These are phyloP conservation scores for Acer saccharum DNA, from an alignment of 345 rosid genomes.

Conservation along the genomic window DNA sequence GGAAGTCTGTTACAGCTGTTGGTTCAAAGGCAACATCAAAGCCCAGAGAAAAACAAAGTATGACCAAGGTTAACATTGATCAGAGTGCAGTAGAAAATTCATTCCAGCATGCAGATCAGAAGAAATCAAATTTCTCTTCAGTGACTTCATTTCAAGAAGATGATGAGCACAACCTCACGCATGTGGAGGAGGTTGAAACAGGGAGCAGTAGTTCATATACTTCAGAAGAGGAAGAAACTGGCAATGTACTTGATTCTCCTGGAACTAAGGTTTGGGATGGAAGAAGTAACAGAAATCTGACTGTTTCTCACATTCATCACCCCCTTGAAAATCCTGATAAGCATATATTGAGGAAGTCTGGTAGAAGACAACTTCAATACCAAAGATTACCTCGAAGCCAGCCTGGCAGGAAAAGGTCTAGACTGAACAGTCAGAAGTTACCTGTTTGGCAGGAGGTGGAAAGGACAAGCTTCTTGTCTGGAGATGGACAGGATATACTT, in stretches of 20 bases:
- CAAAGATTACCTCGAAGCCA: conserved; percentile 47
- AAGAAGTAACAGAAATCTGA: conserved; percentile 70
- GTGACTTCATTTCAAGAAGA: conserved; percentile 50
- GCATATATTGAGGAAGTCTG: conserved; percentile 41
- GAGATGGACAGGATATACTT: conserved; percentile 81
- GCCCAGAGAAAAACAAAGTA: conserved; percentile 34
- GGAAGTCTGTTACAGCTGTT: conserved; percentile 35
- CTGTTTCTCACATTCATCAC: conserved; percentile 81
- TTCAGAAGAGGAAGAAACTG: conserved; percentile 84
- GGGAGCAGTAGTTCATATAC: conserved; percentile 64
- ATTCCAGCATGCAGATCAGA: conserved; percentile 33
- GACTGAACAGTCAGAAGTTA: conserved; percentile 43
- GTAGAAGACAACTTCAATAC: conserved; percentile 53
- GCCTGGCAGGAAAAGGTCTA: conserved; percentile 72
- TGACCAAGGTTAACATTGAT: conserved; percentile 27
- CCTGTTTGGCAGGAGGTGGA: conserved; percentile 76
- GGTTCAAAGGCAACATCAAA: conserved; percentile 28
- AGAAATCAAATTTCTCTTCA: conserved; percentile 36
- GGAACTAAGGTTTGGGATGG: conserved; percentile 99
- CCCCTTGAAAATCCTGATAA: conserved; percentile 85
- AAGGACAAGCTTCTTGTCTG: conserved; percentile 78
- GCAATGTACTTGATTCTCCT: conserved; percentile 66
- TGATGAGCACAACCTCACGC: conserved; percentile 41
- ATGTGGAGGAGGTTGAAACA: conserved; percentile 45
- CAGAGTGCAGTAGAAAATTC: conserved; percentile 27